Base-by-base conservation (phyloP, 306 rosid genomes). In the Crotalaria pallida region DNA sequence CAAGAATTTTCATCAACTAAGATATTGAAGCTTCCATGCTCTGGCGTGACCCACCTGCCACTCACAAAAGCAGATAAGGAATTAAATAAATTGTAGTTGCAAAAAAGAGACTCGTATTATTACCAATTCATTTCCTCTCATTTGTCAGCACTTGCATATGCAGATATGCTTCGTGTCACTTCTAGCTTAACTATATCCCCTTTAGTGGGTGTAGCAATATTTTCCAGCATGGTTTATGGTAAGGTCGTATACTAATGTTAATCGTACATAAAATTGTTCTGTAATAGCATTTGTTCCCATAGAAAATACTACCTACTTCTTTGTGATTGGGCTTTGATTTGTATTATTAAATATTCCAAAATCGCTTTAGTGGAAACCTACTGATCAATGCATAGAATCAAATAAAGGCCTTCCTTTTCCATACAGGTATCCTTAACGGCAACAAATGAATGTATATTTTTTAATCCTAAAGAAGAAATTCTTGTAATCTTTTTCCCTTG, bases 351-450 rank as follows among this genome's bases (percentile, higher is more conserved):
- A 69, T 75, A 51, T 44, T 59, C 66, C 52, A 50, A 58, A 38
- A 48, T 12, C 13, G 24, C 51, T 73, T 16, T 48, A 70, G 84
- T 84, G 93, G 86, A 85, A 74, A 79, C 85, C 81, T 73, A 83
- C 79, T 45, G 31, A 6, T 6, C 31, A 27, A 4, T 27, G 70
- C 67, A 76, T 81, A 79, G 69, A 31, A 73, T 71, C 75, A 74
- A 58, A 64, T 29, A 72, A 74, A 76, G 65, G 56, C 47, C 23
- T 73, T 73, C 27, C 23, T 61, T 71, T 83, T 55, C 38, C 53
- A 50, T 55, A 58, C 86, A 72, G 80, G 88, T 78, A 85, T 82
- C 94, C 94, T 77, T 88, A 85, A 81, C 59, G 81, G 86, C 78
- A 75, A 62, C 90, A 85, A 66, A 69, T 78, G 29, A 72, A 72